These are phyloP conservation scores for Psilocybe cyanescens DNA, from an alignment of 768 basidiomycete species.

Conservation along the genomic window DNA sequence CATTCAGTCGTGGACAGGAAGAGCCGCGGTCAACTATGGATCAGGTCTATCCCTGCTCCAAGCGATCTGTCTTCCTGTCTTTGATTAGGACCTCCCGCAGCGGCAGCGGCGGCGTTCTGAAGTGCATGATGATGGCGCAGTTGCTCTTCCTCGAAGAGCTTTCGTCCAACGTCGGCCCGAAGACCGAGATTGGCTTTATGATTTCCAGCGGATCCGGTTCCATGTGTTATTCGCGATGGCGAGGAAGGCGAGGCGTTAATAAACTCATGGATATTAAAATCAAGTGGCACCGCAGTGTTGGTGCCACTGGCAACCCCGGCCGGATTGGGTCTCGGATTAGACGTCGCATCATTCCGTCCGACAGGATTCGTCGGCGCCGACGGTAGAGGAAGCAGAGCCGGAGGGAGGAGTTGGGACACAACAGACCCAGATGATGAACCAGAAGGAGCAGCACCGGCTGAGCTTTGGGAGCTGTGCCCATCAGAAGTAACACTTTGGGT, in stretches of 20 bases:
- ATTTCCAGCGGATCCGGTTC: conserved; percentile 20
- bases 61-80: conserved; percentile 35
- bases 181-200: conserved; percentile 52
- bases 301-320: conserved; percentile 20
- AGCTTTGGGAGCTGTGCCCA: conserved; percentile 6
- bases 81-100: conserved; percentile 21
- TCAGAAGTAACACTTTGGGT: conserved; percentile 10
- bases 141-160: conserved; percentile 74
- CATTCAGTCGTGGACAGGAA: not conserved
- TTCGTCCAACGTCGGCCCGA: conserved; percentile 66
- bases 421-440: conserved; percentile 5
- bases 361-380: conserved; percentile 25
- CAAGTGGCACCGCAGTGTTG: conserved; percentile 31
- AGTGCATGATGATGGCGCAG: conserved; percentile 42
- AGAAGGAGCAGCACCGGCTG: conserved; percentile 4
- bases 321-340: conserved; percentile 41
- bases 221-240: conserved; percentile 41
- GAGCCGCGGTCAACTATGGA: conserved; percentile 35
- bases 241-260: conserved; percentile 76
- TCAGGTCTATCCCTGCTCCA: conserved; percentile 48
- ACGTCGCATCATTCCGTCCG: conserved; percentile 22
- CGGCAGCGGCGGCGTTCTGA: conserved; percentile 24
- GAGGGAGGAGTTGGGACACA: conserved; percentile 25
- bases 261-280: conserved; percentile 74
- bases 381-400: conserved; percentile 26